Base-by-base conservation (phyloP, 257 asterid species). In the Penstemon eatonii region DNA sequence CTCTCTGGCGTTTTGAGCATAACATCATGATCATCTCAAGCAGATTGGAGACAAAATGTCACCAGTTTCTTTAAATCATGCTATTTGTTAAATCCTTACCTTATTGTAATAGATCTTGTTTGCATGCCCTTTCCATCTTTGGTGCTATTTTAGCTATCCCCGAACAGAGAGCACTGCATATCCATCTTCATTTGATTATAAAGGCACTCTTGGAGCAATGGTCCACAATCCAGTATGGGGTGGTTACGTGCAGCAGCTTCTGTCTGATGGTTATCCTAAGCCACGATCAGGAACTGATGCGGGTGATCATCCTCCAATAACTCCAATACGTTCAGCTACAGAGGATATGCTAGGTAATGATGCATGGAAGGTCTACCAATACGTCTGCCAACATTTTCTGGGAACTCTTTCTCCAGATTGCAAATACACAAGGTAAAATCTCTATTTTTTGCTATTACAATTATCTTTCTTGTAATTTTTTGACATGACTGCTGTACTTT, bases 291-390 rank as follows among this genome's bases (percentile, higher is more conserved):
- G 97, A 73, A 88, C 76, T 74, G 97, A 91, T 81, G 95, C 67
- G 37, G 96, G 97, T 36, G 97, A 91, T 76, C 97, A 91, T 75
- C 97, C 97, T 75, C 97, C 97, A 47, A 91, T 91, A 65, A 91
- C 97, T 79, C 97, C 97, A 10, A 84, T 91, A 89, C 72, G 79
- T 75, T 85, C 95, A 57, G 97, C 97, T 56, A 69, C 88, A 1
- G 96, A 91, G 86, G 92, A 88, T 74, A 75, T 71, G 73, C 68
- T 91, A 10, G 96, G 96, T 54, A 71, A 84, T 75, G 97, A 91
- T 79, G 85, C 95, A 36, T 91, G 97, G 97, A 86, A 78, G 72
- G 82, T 91, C 63, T 91, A 88, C 75, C 93, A 82, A 67, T 91
- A 88, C 74, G 84, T 91, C 50, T 91, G 97, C 63, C 96, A 91